These are phyloP conservation scores for Exophiala calicioides DNA, from an alignment of 2,329 filamentous ascomycete species.

Conservation along the genomic window DNA sequence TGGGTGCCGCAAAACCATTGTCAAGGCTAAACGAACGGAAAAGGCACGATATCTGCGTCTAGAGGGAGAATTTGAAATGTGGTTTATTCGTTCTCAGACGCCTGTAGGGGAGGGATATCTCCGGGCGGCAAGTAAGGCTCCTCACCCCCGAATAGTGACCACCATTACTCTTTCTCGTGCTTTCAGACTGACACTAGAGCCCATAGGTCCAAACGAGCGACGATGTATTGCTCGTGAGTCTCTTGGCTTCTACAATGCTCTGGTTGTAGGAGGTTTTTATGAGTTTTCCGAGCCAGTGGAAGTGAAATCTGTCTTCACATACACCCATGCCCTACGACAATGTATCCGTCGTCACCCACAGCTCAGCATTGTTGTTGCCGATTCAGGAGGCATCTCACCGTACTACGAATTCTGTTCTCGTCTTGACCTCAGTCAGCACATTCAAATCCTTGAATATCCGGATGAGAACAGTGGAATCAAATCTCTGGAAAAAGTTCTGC, in stretches of 20 bases:
- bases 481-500: constrained; percentile 18
- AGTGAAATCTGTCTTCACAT: constrained; percentile 22
- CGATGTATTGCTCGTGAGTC: constrained; percentile 46
- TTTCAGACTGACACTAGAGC: neutral
- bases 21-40: too few species aligned
- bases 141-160: too few species aligned
- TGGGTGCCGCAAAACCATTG: too few species aligned
- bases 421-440: constrained; percentile 44
- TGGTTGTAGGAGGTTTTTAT: constrained; percentile 43
- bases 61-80: too few species aligned
- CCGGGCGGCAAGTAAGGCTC: constrained; percentile 7
- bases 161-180: neutral
- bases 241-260: constrained; percentile 43
- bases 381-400: neutral
- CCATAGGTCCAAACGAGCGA: constrained; percentile 43
- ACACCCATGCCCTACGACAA: constrained; percentile 37
- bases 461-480: constrained; percentile 4
- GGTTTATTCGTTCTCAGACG: neutral
- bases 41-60: too few species aligned
- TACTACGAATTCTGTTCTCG: constrained; percentile 8
- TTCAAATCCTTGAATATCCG: constrained; percentile 35
- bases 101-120: constrained; percentile 1
- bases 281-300: constrained; percentile 26
- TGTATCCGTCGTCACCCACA: constrained; percentile 45
- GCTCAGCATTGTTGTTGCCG: constrained; percentile 37